phyloP scores from a whole-genome alignment of 2,329 filamentous ascomycete species.

The Aspergillus bombycis region DNA sequence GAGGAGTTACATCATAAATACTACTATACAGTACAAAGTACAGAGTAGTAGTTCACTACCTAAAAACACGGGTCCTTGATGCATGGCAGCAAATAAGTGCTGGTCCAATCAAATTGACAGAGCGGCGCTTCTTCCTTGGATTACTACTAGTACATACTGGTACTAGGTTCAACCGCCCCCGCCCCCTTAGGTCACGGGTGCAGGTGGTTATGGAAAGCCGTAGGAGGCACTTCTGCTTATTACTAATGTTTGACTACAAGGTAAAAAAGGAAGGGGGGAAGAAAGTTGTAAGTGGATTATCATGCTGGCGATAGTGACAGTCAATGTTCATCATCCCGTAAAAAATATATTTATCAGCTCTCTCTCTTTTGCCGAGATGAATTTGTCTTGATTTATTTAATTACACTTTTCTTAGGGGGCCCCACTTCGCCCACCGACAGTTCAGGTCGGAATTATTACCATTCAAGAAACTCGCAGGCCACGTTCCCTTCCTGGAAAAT shows the following conservation, averaged over 20 bases:
- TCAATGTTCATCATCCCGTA: not conserved
- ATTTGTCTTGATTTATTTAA: not conserved
- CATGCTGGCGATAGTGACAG: not conserved
- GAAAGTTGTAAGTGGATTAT: not conserved
- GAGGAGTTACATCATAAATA: not conserved
- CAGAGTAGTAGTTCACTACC: too few species aligned
- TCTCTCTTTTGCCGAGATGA: not conserved
- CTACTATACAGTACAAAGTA: not conserved
- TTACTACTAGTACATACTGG: not conserved
- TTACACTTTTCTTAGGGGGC: not conserved
- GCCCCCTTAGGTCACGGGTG: too few species aligned
- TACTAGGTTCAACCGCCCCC: too few species aligned
- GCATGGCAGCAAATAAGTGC: not conserved
- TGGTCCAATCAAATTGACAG: not conserved
- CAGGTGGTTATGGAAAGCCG: not conserved
- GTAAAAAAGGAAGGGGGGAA: too few species aligned
- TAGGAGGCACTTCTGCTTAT: not conserved
- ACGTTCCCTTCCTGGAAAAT: slow-evolving; percentile 20
- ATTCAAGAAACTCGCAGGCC: slow-evolving; percentile 20
- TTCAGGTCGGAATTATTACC: slow-evolving; percentile 15
- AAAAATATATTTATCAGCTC: not conserved
- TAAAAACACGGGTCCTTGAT: not conserved
- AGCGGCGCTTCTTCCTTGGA: not conserved
- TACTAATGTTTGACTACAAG: not conserved
- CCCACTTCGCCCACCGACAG: slow-evolving; percentile 4